Base-by-base conservation (phyloP, 2,329 filamentous ascomycete genomes). In the Aspergillus glaucus region DNA sequence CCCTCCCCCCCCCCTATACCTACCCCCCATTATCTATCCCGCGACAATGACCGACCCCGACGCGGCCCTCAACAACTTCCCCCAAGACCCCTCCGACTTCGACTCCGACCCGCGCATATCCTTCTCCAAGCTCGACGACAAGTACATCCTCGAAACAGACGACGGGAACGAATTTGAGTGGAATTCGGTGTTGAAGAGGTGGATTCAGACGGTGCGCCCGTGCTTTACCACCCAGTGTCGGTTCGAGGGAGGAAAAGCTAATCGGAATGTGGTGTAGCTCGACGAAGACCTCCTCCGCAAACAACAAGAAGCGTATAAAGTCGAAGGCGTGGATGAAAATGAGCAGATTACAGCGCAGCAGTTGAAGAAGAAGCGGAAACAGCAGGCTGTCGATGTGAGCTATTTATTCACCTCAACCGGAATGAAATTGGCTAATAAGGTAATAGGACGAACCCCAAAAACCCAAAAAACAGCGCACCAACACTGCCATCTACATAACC, bases 401-500 rank as follows among this genome's bases (percentile, higher is more conserved):
- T 12, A n/a, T 34, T 19, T 39, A 6, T 15, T 17, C 6, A 8
- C 15, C 15, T 34, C 5, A 34, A 4, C 9, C 10, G 14, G 10
- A 34, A 34, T 10, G 6, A 4, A 12, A 6, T 34, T 34, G 30
- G 30, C 34, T 36, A 36, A 36, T 14, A 7, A 36, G 3, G 32
- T 10, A 8, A 15, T 48, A 66, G 65, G 55, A 57, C 32, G 60
- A 60, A 45, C 59, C 54, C n/a, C 63, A 66, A 46, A 69, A 72
- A 51, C 55, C 57, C 14, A 73, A 70, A 59, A 75, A 72, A 55
- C 63, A 65, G 26, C 71, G 71, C 48, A 76, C 91, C 59, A 97
- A 96, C 67, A 95, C 88, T 5, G 92, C 92, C 39, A 81, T 98
- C 55, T 98, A 92, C 72, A 87, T 96, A 43, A 95, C 90, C 4